Percentiles rank a stretch among this genome's conserved stretches.
Evolutionary conservation across 208 protist genomes (phyloP).

Genomic region (Herpetomonas samuelpessoai): DNA sequence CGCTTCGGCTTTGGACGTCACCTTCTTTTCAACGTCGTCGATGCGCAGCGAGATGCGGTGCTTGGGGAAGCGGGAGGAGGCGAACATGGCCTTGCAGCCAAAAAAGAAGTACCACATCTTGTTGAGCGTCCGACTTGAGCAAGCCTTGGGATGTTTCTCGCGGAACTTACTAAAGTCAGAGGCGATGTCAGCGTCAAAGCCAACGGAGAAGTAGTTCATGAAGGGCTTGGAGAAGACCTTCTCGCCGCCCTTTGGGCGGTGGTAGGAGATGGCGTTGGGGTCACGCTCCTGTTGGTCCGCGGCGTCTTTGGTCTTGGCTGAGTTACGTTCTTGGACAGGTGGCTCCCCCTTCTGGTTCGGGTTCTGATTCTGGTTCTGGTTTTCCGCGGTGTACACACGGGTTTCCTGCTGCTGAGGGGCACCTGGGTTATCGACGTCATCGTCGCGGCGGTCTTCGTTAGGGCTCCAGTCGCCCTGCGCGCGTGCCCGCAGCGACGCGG

Average conservation of each 20-base stretch:
- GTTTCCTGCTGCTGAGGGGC: neutral
- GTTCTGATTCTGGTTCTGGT: neutral
- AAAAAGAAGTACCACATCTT: conserved; percentile 68
- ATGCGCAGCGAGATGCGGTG: conserved; percentile 23
- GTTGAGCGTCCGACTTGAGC: conserved; percentile 35
- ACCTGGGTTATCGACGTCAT: neutral
- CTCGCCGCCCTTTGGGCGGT: neutral
- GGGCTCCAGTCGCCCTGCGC: neutral
- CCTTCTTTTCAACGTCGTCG: conserved; percentile 25
- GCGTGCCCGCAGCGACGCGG: neutral
- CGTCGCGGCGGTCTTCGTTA: neutral
- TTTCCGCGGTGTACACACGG: conserved; percentile 4
- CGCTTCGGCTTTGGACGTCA: conserved; percentile 28
- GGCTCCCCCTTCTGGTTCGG: neutral
- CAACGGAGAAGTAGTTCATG: conserved; percentile 73
- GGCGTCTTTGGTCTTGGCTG: neutral
- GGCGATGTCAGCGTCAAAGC: conserved; percentile 56
- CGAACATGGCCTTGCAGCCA: conserved; percentile 36
- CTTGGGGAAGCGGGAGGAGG: conserved; percentile 25
- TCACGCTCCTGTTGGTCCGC: neutral
- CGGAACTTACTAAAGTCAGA: conserved; percentile 46
- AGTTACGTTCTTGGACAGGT: neutral
- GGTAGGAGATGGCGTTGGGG: neutral
- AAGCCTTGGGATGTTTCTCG: conserved; percentile 34
- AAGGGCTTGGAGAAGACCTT: conserved; percentile 22